These are phyloP conservation scores for Fusarium torulosum DNA, from an alignment of 2,329 filamentous ascomycete species.

Conservation along the genomic window DNA sequence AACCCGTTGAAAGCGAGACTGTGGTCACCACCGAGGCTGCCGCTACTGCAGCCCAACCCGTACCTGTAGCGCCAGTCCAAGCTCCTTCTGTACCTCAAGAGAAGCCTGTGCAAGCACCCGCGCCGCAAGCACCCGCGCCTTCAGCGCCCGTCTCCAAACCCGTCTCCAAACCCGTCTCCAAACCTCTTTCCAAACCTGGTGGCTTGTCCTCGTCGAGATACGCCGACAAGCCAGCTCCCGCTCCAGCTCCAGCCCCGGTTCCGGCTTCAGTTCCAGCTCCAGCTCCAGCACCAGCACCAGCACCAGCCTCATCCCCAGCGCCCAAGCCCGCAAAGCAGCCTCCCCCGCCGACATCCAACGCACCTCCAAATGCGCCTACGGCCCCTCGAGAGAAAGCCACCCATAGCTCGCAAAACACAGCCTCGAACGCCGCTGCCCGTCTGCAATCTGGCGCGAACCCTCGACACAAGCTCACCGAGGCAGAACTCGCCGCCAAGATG, in stretches of 20 bases:
- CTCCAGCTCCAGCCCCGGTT: too few species aligned
- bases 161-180: conserved; percentile 7
- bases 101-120: conserved; percentile 25
- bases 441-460: conserved; percentile 69
- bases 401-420: conserved; percentile 48
- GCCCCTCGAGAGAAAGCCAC: conserved; percentile 48
- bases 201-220: conserved; percentile 52
- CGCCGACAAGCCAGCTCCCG: conserved; percentile 49
- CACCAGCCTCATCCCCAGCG: conserved; percentile 4
- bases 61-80: conserved; percentile 21
- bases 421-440: conserved; percentile 57
- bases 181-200: conserved; percentile 21
- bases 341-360: conserved; percentile 41
- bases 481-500: conserved; percentile 70
- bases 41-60: conserved; percentile 26
- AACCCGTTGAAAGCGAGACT: conserved; percentile 61
- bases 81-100: conserved; percentile 12
- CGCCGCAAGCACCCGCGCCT: conserved; percentile 26
- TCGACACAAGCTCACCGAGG: conserved; percentile 70
- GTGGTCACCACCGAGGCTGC: conserved; percentile 44
- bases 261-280: conserved; percentile 6
- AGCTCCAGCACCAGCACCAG: conserved; percentile 6
- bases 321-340: conserved; percentile 33
- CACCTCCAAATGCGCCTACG: conserved; percentile 51
- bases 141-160: conserved; percentile 31